Evolutionary conservation across 73 alveolate species (phyloP).

Genomic region (Durusdinium trenchii): DNA sequence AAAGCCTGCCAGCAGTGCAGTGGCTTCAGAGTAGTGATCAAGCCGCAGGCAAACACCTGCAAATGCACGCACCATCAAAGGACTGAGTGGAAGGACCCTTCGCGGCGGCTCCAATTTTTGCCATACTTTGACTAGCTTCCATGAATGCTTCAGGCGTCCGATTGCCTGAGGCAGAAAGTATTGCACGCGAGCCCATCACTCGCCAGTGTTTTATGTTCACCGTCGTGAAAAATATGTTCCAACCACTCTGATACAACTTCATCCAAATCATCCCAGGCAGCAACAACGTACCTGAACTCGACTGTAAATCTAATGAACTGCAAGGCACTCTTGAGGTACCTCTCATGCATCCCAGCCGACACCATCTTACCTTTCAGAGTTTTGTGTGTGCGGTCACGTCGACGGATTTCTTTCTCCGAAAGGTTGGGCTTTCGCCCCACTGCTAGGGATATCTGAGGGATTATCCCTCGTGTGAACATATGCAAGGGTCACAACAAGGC

Average conservation of each 20-base stretch:
- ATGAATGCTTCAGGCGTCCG: background rate
- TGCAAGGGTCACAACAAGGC: background rate
- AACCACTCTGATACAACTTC: background rate
- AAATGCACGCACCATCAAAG: background rate
- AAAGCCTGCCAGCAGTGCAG: background rate
- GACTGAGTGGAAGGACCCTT: background rate
- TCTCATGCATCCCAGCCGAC: background rate
- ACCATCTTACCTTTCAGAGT: conserved; percentile 13
- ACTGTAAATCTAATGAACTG: background rate
- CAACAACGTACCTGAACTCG: background rate
- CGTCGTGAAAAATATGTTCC: background rate
- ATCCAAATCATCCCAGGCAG: background rate
- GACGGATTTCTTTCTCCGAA: background rate
- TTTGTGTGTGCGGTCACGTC: background rate
- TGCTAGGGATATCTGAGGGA: background rate
- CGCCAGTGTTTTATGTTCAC: background rate
- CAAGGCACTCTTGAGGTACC: background rate
- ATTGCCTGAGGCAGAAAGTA: background rate
- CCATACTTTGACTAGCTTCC: conserved; percentile 48
- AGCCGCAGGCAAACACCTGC: conserved; percentile 31
- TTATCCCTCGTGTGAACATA: background rate
- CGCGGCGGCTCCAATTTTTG: conserved; percentile 30
- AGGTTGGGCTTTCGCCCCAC: background rate
- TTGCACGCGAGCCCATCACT: conserved; percentile 53
- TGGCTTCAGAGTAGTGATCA: too few species aligned